Evolutionary conservation across 2,329 filamentous ascomycete genomes (phyloP).

Genomic region (Stachybotrys chlorohalonatus): DNA sequence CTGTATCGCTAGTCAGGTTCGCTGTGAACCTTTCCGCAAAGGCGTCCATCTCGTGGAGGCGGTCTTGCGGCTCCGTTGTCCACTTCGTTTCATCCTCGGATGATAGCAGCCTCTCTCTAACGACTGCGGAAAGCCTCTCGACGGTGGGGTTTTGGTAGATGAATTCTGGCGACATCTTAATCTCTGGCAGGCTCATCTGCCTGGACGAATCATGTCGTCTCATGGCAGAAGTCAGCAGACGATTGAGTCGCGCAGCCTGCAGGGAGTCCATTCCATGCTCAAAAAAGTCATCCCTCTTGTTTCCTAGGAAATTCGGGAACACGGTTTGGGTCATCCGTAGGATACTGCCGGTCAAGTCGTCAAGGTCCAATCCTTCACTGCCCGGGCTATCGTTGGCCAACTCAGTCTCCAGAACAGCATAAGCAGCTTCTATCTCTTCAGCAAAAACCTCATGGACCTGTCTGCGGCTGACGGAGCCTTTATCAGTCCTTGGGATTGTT

Average conservation of each 20-base stretch:
- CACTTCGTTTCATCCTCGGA: neutral
- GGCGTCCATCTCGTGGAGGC: neutral
- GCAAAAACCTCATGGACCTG: conserved; percentile 5
- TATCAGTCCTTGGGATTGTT: conserved; percentile 8
- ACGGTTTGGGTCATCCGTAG: conserved; percentile 5
- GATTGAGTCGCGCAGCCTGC: conserved; percentile 12
- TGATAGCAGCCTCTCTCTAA: neutral
- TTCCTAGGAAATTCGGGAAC: neutral
- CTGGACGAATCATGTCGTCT: neutral
- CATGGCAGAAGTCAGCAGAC: conserved; percentile 5
- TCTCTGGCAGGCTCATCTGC: neutral
- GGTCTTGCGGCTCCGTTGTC: neutral
- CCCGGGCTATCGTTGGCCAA: neutral
- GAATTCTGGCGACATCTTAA: conserved; percentile 6
- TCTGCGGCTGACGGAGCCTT: conserved; percentile 7
- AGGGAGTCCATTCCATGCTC: conserved; percentile 19
- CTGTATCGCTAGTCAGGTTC: neutral
- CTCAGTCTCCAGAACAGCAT: conserved; percentile 4
- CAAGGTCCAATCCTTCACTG: neutral
- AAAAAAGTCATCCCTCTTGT: conserved; percentile 12
- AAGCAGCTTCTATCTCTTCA: conserved; percentile 10
- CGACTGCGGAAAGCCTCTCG: neutral
- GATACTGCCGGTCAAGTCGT: conserved; percentile 5
- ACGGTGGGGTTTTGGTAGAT: conserved; percentile 4
- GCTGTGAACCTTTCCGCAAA: neutral